Conservation (phyloP, 2,329 filamentous ascomycete species). For the Eutypella sp. region DNA sequence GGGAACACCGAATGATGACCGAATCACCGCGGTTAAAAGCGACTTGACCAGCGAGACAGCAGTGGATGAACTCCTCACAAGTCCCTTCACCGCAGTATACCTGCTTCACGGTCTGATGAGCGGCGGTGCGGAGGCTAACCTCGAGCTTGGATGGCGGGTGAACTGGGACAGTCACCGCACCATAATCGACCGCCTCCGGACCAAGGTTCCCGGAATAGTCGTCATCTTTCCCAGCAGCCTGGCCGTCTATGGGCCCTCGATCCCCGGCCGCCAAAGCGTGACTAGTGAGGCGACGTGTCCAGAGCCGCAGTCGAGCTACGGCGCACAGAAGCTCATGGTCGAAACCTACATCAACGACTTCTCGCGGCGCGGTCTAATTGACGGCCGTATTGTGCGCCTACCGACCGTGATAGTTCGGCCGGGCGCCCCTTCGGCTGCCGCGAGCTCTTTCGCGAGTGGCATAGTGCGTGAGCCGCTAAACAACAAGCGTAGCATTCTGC, state of each 20-base stretch:
- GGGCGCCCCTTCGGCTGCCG: slow-evolving; percentile 55
- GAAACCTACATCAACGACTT: slow-evolving; percentile 53
- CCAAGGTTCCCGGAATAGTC: slow-evolving; percentile 40
- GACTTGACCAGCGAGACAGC: slow-evolving; percentile 29
- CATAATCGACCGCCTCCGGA: slow-evolving; percentile 47
- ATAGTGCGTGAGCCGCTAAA: slow-evolving; percentile 58
- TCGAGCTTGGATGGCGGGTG: slow-evolving; percentile 49
- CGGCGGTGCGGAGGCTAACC: slow-evolving; percentile 53
- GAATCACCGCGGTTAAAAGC: slow-evolving; percentile 20
- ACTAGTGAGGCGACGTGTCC: slow-evolving; percentile 37
- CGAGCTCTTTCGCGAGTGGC: slow-evolving; percentile 55
- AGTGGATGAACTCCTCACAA: slow-evolving; percentile 24
- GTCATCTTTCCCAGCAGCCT: slow-evolving; percentile 56
- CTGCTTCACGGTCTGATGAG: slow-evolving; percentile 63
- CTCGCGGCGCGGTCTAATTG: slow-evolving; percentile 48
- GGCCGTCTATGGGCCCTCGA: slow-evolving; percentile 53
- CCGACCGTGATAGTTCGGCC: slow-evolving; percentile 58
- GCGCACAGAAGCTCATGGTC: slow-evolving; percentile 57
- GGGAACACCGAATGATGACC: slow-evolving; percentile 15
- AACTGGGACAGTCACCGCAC: slow-evolving; percentile 53
- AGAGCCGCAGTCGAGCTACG: slow-evolving; percentile 54
- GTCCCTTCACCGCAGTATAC: slow-evolving; percentile 43
- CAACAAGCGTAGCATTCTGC: slow-evolving; percentile 38
- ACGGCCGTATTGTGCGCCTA: slow-evolving; percentile 51
- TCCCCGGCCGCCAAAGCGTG: slow-evolving; percentile 44